phyloP scores from a whole-genome alignment of 2,329 filamentous ascomycete genomes.

The Botrytis paeoniae region DNA sequence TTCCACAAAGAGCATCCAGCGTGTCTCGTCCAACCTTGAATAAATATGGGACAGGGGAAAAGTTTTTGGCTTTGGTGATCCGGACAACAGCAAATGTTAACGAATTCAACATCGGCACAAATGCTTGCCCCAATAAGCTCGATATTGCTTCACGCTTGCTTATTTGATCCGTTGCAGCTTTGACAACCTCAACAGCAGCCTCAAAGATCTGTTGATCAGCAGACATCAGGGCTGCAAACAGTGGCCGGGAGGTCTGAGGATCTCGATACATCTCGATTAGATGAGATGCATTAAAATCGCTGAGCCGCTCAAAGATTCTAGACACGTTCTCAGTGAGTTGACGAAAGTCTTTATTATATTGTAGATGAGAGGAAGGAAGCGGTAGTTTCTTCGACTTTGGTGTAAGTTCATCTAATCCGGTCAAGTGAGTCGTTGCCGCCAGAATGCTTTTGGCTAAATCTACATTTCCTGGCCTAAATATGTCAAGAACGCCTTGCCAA shows the following conservation, averaged over 20 bases:
- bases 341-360: conserved; percentile 74
- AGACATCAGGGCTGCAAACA: conserved; percentile 78
- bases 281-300: conserved; percentile 68
- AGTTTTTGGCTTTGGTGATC: conserved; percentile 47
- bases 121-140: conserved; percentile 46
- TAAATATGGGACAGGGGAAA: conserved; percentile 56
- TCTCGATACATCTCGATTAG: conserved; percentile 68
- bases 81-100: conserved; percentile 45
- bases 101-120: conserved; percentile 45
- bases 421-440: conserved; percentile 55
- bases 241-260: conserved; percentile 64
- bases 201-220: conserved; percentile 77
- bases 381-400: conserved; percentile 36
- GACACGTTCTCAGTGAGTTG: conserved; percentile 62
- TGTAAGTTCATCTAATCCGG: conserved; percentile 70
- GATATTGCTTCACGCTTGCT: conserved; percentile 50
- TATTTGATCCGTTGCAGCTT: conserved; percentile 70
- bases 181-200: conserved; percentile 77
- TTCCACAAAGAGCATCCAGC: conserved; percentile 54
- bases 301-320: conserved; percentile 72
- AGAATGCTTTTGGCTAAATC: conserved; percentile 73
- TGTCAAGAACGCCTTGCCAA: conserved; percentile 73
- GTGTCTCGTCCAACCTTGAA: conserved; percentile 57
- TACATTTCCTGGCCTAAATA: conserved; percentile 64
- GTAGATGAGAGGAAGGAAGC: conserved; percentile 55